These are phyloP conservation scores for Voacanga thouarsii DNA, from an alignment of 257 asterid species.

Conservation along the genomic window DNA sequence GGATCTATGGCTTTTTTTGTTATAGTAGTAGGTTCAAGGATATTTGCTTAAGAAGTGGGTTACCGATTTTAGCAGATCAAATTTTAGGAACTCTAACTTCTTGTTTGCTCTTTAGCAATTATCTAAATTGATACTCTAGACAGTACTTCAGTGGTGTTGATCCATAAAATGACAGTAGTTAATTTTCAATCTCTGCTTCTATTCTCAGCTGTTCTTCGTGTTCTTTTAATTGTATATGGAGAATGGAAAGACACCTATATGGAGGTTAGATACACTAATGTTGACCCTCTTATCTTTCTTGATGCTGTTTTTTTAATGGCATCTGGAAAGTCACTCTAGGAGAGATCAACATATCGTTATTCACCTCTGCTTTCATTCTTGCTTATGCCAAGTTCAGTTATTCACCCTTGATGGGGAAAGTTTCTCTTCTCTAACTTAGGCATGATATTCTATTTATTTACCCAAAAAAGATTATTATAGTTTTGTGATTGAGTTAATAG, in stretches of 20 bases:
- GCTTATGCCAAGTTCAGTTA: conserved; percentile 70
- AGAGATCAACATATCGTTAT: conserved; percentile 86
- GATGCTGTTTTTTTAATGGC: conserved; percentile 82
- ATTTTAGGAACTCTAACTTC: neutral
- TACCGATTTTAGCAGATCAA: neutral
- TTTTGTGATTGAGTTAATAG: too few species aligned
- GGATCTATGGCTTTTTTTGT: neutral
- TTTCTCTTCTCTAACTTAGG: conserved; percentile 79
- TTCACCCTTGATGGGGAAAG: conserved; percentile 91
- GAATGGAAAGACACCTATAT: conserved; percentile 92
- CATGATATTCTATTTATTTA: conserved; percentile 16
- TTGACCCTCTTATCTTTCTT: conserved; percentile 84
- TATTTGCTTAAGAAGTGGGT: neutral
- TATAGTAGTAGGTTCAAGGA: neutral
- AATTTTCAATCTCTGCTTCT: conserved; percentile 47
- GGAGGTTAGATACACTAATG: conserved; percentile 93
- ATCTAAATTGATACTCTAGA: conserved; percentile 9
- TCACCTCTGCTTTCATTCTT: conserved; percentile 83
- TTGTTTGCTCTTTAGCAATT: neutral
- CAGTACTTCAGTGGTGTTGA: conserved; percentile 13
- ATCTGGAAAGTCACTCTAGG: conserved; percentile 76
- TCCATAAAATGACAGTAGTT: conserved; percentile 37
- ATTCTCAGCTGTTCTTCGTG: conserved; percentile 65
- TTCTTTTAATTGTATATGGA: conserved; percentile 62
- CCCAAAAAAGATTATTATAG: neutral